These are phyloP conservation scores for Candida tropicalis DNA, from an alignment of 1,139 yeast species.

Conservation along the genomic window DNA sequence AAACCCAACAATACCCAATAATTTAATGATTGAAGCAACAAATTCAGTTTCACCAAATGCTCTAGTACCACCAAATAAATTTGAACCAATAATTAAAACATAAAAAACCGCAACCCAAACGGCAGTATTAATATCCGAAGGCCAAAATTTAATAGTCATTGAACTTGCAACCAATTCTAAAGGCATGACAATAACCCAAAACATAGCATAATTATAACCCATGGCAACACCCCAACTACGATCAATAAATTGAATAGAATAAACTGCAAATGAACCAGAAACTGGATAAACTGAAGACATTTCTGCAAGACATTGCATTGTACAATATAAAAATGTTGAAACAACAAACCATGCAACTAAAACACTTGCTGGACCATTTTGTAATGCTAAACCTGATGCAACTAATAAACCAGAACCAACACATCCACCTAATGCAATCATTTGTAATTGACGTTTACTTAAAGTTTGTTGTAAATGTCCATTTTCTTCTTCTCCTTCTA, in stretches of 20 bases:
- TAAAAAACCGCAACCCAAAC: constrained; percentile 72
- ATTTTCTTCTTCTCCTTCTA: constrained; percentile 3
- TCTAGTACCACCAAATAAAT: constrained; percentile 56
- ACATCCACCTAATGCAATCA: constrained; percentile 45
- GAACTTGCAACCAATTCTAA: constrained; percentile 74
- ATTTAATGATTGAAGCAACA: constrained; percentile 58
- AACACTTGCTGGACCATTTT: constrained; percentile 44
- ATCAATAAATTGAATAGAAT: constrained; percentile 55
- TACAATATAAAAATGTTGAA: constrained; percentile 55
- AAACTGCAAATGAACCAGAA: constrained; percentile 71
- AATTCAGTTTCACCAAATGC: constrained; percentile 75
- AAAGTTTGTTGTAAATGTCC: constrained; percentile 28
- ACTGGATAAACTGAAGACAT: constrained; percentile 68
- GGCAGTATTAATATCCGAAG: constrained; percentile 54
- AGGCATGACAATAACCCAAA: constrained; percentile 72
- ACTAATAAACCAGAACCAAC: constrained; percentile 41
- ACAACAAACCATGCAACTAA: constrained; percentile 48
- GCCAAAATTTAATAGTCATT: constrained; percentile 69
- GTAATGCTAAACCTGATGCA: constrained; percentile 40
- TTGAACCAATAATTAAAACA: constrained; percentile 55
- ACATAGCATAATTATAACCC: constrained; percentile 70
- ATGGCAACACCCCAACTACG: constrained; percentile 77
- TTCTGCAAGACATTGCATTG: constrained; percentile 72
- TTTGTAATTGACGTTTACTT: constrained; percentile 37
- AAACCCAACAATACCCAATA: constrained; percentile 66